Percentiles rank a stretch among this genome's conserved stretches.
Conservation (phyloP, 2,329 filamentous ascomycete species). For the Ampelomyces quisqualis region DNA sequence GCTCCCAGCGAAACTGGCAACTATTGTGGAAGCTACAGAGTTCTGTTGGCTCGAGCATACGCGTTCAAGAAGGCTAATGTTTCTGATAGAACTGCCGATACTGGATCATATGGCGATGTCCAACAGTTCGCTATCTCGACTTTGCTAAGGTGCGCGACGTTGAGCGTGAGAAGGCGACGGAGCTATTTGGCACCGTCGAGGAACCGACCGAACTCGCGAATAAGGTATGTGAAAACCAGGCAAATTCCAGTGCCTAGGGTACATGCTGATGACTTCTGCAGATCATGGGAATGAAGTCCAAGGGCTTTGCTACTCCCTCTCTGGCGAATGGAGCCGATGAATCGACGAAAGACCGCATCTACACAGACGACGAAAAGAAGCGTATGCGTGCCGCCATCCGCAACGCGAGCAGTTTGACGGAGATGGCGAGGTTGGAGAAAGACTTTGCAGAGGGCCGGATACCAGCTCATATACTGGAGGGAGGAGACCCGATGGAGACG, state of each 20-base stretch:
- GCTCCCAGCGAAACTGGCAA: background rate
- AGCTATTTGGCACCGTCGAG: conserved; percentile 78
- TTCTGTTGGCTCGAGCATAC: background rate
- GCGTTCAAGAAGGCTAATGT: too few relatives aligned
- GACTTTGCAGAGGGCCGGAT: conserved; percentile 86
- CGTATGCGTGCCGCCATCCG: conserved; percentile 82
- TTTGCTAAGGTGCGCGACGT: conserved; percentile 86
- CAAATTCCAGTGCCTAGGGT: too few relatives aligned
- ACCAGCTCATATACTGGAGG: conserved; percentile 51
- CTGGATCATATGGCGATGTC: conserved; percentile 87
- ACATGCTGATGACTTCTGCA: conserved; percentile 31
- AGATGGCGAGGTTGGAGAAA: conserved; percentile 88
- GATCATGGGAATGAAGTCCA: conserved; percentile 84
- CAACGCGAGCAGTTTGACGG: conserved; percentile 83
- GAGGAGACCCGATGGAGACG: conserved; percentile 33
- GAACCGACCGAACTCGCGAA: conserved; percentile 76
- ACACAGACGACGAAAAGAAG: conserved; percentile 84
- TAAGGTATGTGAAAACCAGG: conserved; percentile 7
- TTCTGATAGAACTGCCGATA: conserved; percentile 75
- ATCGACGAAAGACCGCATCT: conserved; percentile 62
- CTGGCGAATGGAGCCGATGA: conserved; percentile 38
- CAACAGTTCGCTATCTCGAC: conserved; percentile 84
- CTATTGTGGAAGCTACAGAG: background rate
- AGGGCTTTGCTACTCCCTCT: conserved; percentile 63
- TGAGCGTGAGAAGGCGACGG: conserved; percentile 72